A percentile compares a stretch with the other conserved stretches of the same genome.
Evolutionary conservation across 352 stramenopile genomes (phyloP).

Genomic region (Thraustotheca clavata): DNA sequence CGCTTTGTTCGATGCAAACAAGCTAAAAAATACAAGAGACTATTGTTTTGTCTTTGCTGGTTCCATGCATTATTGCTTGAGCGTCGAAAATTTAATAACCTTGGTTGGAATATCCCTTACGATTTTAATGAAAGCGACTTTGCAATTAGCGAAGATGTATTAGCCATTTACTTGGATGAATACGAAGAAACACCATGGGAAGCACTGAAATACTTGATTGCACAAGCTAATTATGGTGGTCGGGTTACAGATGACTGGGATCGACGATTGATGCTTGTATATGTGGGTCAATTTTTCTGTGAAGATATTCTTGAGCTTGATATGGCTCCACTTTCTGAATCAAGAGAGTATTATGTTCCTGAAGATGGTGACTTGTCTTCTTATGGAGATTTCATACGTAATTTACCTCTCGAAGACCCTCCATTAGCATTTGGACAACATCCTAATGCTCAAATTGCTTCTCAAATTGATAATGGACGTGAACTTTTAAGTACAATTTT

Average conservation of each 20-base stretch:
- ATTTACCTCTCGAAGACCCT: conserved; percentile 85
- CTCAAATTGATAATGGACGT: conserved; percentile 89
- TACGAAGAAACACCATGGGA: conserved; percentile 91
- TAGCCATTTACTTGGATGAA: conserved; percentile 92
- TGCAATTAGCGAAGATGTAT: conserved; percentile 92
- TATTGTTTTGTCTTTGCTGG: conserved; percentile 94
- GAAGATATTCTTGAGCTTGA: conserved; percentile 80
- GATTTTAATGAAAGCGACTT: conserved; percentile 98
- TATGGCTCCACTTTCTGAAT: conserved; percentile 82
- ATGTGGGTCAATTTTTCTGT: conserved; percentile 93
- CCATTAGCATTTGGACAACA: conserved; percentile 93
- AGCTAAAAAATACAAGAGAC: conserved; percentile 84
- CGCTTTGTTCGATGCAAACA: conserved; percentile 81
- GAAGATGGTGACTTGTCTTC: conserved; percentile 81
- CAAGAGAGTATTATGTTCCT: conserved; percentile 91
- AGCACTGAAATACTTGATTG: conserved; percentile 93
- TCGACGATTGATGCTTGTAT: conserved; percentile 91
- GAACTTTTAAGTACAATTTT: conserved; percentile 87
- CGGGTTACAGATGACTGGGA: conserved; percentile 96
- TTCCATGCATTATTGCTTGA: conserved; percentile 95
- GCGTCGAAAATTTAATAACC: conserved; percentile 93
- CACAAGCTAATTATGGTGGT: conserved; percentile 94
- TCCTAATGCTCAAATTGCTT: conserved; percentile 92
- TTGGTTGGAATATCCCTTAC: conserved; percentile 97
- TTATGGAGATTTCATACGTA: conserved; percentile 89